Evolutionary conservation across 2,329 filamentous ascomycete genomes (phyloP).

Genomic region (Colletotrichum liriopes): DNA sequence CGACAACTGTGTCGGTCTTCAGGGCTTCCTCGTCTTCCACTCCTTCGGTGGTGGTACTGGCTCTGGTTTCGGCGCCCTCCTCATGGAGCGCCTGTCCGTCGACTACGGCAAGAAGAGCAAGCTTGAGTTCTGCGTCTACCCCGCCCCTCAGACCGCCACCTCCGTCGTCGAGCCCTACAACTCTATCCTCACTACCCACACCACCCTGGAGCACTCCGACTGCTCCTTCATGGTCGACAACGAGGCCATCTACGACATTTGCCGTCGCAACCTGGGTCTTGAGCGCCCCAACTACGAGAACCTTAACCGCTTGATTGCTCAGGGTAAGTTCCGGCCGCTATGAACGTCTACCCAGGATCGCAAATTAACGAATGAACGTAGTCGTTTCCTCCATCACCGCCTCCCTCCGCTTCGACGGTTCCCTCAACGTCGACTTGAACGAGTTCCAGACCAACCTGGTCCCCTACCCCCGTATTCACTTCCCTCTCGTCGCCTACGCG

Average conservation of each 20-base stretch:
- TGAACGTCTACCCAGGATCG: conserved; percentile 3
- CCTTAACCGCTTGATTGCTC: conserved; percentile 97
- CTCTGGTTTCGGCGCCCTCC: conserved; percentile 96
- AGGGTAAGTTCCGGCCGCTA: conserved; percentile 71
- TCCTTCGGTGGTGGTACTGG: conserved; percentile 99
- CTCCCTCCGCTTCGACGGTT: conserved; percentile 97
- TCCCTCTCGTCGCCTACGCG: conserved; percentile 96
- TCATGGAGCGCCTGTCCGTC: conserved; percentile 98
- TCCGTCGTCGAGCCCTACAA: conserved; percentile 99
- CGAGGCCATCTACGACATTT: conserved; percentile 99
- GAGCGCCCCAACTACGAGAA: conserved; percentile 99
- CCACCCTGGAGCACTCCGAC: conserved; percentile 98
- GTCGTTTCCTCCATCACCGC: conserved; percentile 99
- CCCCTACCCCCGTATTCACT: conserved; percentile 98
- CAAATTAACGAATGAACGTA: conserved; percentile 55
- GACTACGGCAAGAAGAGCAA: conserved; percentile 99
- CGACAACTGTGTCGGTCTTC: conserved; percentile 97
- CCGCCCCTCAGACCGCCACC: conserved; percentile 95
- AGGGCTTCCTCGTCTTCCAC: conserved; percentile 99
- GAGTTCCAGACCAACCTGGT: conserved; percentile 99
- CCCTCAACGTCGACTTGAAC: conserved; percentile 98
- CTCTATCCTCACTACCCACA: conserved; percentile 99
- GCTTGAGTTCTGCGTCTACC: conserved; percentile 99
- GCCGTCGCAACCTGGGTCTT: conserved; percentile 96
- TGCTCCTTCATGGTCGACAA: conserved; percentile 99